Percentiles rank a stretch among this genome's conserved stretches.
Evolutionary conservation across 2,329 filamentous ascomycete species (phyloP).

Genomic region (Triangularia setosa): DNA sequence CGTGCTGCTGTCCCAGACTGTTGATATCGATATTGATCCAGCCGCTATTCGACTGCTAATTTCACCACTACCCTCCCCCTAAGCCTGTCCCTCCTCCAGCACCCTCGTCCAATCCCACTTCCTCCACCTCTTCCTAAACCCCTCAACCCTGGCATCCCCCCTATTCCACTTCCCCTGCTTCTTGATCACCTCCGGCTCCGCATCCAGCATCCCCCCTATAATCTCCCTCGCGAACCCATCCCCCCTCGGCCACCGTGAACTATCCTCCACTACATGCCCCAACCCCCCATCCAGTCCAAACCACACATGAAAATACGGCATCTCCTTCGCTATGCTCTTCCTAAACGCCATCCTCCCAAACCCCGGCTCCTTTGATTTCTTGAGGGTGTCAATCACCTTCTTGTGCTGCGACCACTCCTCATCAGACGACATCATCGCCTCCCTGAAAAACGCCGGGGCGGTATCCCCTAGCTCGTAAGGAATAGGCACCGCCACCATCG

Average conservation of each 20-base stretch:
- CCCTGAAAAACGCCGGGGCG: constrained; percentile 90
- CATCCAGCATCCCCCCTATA: constrained; percentile 86
- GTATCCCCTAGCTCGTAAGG: constrained; percentile 89
- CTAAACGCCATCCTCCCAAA: constrained; percentile 80
- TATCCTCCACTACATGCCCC: constrained; percentile 88
- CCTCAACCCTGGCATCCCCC: constrained; percentile 65
- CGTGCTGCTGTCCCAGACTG: too few relatives aligned
- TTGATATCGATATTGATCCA: too few relatives aligned
- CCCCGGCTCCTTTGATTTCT: constrained; percentile 56
- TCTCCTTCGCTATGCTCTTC: constrained; percentile 80
- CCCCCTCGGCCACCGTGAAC: constrained; percentile 78
- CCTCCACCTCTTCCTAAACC: constrained; percentile 79
- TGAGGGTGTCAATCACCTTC: constrained; percentile 86
- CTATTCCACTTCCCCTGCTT: constrained; percentile 82
- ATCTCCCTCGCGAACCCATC: constrained; percentile 92
- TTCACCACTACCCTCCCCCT: neutral
- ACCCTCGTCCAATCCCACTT: constrained; percentile 85
- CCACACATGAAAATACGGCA: constrained; percentile 98
- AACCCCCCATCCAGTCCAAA: constrained; percentile 88
- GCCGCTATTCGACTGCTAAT: too few relatives aligned
- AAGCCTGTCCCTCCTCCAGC: constrained; percentile 38
- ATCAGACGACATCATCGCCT: constrained; percentile 83
- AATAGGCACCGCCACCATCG: constrained; percentile 80
- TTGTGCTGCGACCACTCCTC: constrained; percentile 95
- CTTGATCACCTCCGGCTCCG: constrained; percentile 77